Percentiles rank a stretch among this genome's conserved stretches.
Evolutionary conservation across 2,329 filamentous ascomycete species (phyloP).

Genomic region (Catunica adiposa): DNA sequence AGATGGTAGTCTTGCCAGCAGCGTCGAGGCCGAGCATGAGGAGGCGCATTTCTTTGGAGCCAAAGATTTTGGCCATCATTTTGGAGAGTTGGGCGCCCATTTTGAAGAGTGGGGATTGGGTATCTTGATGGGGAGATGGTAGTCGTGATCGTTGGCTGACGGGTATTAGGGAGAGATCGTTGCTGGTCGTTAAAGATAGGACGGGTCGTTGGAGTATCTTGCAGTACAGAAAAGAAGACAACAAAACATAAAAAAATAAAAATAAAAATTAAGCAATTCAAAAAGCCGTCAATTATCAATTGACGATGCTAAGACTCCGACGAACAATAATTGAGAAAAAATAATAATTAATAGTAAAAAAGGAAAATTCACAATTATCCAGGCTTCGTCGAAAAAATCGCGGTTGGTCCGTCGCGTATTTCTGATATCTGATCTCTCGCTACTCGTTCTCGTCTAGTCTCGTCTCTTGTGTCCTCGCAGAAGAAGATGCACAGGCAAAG

Average conservation of each 20-base stretch:
- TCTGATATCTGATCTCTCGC: no score
- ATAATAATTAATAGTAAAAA: neutral
- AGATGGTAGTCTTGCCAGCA: conserved; percentile 95
- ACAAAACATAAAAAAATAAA: neutral
- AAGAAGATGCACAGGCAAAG: no score
- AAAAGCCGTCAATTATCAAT: neutral
- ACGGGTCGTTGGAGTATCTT: neutral
- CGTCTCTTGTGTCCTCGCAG: no score
- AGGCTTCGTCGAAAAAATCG: no score
- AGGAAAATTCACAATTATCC: no score
- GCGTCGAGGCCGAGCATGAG: conserved; percentile 96
- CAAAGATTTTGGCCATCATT: conserved; percentile 97
- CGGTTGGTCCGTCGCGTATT: no score
- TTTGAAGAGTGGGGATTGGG: conserved; percentile 20
- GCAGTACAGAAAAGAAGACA: neutral
- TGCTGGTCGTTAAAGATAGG: neutral
- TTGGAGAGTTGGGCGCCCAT: conserved; percentile 94
- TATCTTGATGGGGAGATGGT: neutral
- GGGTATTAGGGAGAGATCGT: neutral
- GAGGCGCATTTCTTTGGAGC: conserved; percentile 97
- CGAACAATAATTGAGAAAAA: neutral
- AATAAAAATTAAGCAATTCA: neutral
- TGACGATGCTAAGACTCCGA: no score
- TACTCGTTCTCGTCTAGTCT: no score
- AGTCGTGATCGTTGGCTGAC: neutral